phyloP scores from a whole-genome alignment of 108 stramenopile genomes.

The Cyclotella kingstonii region DNA sequence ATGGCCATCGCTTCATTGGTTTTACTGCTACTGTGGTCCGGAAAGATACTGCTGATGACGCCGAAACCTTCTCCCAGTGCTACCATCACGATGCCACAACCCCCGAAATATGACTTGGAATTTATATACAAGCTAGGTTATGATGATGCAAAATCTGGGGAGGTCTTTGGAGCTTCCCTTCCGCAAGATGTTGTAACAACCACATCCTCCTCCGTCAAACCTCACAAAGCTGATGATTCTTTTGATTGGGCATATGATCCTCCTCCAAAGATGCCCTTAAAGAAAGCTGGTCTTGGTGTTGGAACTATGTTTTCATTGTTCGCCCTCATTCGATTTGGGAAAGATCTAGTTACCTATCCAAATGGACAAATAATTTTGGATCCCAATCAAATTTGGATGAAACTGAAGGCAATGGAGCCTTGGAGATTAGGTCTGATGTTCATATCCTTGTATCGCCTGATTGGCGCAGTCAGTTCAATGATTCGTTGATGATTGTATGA shows the following conservation, averaged over 20 bases:
- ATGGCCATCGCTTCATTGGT: slow-evolving; percentile 29
- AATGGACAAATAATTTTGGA: slow-evolving; percentile 32
- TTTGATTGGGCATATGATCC: slow-evolving; percentile 30
- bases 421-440: slow-evolving; percentile 33
- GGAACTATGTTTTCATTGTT: slow-evolving; percentile 39
- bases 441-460: slow-evolving; percentile 36
- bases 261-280: slow-evolving; percentile 18
- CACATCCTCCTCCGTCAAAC: slow-evolving; percentile 1
- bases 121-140: slow-evolving; percentile 49
- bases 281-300: slow-evolving; percentile 30
- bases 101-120: slow-evolving; percentile 24
- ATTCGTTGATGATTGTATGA: too few relatives aligned
- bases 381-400: slow-evolving; percentile 20
- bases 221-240: slow-evolving; percentile 8
- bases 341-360: slow-evolving; percentile 32
- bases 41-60: slow-evolving; percentile 23
- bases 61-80: slow-evolving; percentile 2
- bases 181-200: slow-evolving; percentile 13
- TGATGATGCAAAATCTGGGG: slow-evolving; percentile 42
- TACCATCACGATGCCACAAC: not conserved
- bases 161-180: slow-evolving; percentile 39
- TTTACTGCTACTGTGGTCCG: slow-evolving; percentile 20
- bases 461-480: slow-evolving; percentile 15
- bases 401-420: slow-evolving; percentile 28
- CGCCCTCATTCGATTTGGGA: slow-evolving; percentile 36